Conservation (phyloP, 2,329 filamentous ascomycete species). For the Neonectria magnoliae region DNA sequence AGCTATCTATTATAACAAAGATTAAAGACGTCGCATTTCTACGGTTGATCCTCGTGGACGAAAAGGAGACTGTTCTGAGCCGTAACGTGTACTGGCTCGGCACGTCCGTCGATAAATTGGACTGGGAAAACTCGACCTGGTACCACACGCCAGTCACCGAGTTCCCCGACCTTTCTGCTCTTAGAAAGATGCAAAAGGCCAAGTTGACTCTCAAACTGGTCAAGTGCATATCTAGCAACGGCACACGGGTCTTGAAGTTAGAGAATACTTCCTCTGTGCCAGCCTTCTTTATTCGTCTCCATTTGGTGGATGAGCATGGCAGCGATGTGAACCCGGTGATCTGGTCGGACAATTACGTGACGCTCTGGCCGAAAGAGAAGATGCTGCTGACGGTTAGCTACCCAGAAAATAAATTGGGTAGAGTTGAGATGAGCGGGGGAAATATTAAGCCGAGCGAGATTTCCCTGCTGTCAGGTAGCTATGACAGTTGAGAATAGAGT, state of each 20-base stretch:
- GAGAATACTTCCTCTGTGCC: neutral
- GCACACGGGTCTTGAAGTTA: neutral
- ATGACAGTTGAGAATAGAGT: too few species aligned
- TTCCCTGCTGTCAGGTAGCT: neutral
- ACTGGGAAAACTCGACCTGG: constrained; percentile 68
- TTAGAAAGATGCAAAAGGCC: neutral
- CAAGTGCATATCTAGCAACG: neutral
- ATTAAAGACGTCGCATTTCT: neutral
- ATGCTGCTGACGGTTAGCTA: neutral
- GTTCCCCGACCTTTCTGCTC: neutral
- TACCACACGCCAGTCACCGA: constrained; percentile 38
- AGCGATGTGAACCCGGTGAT: neutral
- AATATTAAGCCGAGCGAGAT: neutral
- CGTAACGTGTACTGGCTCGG: constrained; percentile 71
- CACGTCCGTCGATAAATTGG: constrained; percentile 56
- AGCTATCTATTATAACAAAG: neutral
- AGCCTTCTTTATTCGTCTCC: neutral
- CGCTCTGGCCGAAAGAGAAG: neutral
- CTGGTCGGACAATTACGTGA: neutral
- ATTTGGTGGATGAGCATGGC: neutral
- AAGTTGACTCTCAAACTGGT: neutral
- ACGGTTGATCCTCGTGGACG: neutral
- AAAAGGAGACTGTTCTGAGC: constrained; percentile 51
- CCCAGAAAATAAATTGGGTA: neutral
- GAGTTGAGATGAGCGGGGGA: neutral